A percentile compares a stretch with the other conserved stretches of the same genome.
These are phyloP conservation scores for Rhizomucor pusillus DNA, from an alignment of 371 early-diverging fungal genomes.

Conservation along the genomic window DNA sequence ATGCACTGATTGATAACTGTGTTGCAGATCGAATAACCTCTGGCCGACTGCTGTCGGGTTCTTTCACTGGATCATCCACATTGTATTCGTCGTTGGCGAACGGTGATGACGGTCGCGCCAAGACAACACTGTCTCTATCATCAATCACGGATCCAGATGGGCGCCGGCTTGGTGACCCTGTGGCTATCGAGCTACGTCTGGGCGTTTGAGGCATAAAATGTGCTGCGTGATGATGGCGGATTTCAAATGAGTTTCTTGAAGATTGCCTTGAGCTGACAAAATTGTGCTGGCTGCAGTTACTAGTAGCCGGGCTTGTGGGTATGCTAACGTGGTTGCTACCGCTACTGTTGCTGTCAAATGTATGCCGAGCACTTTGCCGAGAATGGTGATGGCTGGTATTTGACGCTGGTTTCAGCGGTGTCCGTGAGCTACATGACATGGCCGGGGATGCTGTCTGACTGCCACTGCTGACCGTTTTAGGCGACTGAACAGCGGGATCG, in stretches of 20 bases:
- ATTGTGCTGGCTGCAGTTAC: neutral
- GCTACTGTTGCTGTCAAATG: neutral
- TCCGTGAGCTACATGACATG: constrained; percentile 5
- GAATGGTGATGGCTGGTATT: constrained; percentile 9
- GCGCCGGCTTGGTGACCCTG: constrained; percentile 10
- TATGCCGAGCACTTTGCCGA: constrained; percentile 2
- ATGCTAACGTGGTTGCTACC: too few species aligned
- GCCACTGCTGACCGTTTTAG: constrained; percentile 12
- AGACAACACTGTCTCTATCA: constrained; percentile 31
- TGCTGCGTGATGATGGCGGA: constrained; percentile 7
- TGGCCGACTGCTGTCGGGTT: constrained; percentile 40
- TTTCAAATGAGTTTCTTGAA: constrained; percentile 15
- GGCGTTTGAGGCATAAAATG: neutral
- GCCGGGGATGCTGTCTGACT: constrained; percentile 10
- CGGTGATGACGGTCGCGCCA: constrained; percentile 25
- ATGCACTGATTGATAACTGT: constrained; percentile 41
- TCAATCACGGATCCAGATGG: constrained; percentile 14
- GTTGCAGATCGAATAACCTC: constrained; percentile 48
- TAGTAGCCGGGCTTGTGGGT: constrained; percentile 4
- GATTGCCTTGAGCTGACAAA: constrained; percentile 8
- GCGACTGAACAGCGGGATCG: constrained; percentile 8
- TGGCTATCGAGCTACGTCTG: constrained; percentile 17
- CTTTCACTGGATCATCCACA: constrained; percentile 33
- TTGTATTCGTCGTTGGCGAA: constrained; percentile 34
- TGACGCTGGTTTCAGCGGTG: constrained; percentile 8